Evolutionary conservation across 371 early-diverging fungal genomes (phyloP).

Genomic region (Mucor saturninus): DNA sequence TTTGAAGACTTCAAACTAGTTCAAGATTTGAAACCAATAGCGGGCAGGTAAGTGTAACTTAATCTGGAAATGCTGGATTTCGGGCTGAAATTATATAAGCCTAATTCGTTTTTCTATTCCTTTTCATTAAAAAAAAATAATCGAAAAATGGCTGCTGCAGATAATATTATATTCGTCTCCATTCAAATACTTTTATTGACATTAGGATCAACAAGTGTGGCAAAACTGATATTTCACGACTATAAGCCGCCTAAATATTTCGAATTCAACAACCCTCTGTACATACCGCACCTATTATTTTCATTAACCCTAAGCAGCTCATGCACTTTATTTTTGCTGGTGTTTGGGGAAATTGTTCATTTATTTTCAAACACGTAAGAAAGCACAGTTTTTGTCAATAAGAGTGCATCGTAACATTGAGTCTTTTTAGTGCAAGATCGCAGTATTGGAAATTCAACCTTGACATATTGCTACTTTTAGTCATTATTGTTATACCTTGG

Average conservation of each 20-base stretch:
- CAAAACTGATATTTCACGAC: constrained; percentile 15
- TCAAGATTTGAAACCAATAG: too few species aligned
- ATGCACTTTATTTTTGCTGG: constrained; percentile 80
- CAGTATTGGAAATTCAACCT: constrained; percentile 80
- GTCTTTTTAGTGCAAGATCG: constrained; percentile 62
- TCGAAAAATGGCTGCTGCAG: constrained; percentile 9
- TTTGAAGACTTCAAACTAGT: too few species aligned
- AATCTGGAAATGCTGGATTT: too few species aligned
- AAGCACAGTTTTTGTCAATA: constrained; percentile 2
- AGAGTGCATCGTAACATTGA: not conserved
- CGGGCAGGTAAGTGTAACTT: too few species aligned
- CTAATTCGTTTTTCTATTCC: too few species aligned
- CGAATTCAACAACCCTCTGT: constrained; percentile 5
- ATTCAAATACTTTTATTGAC: constrained; percentile 17
- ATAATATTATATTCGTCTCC: constrained; percentile 12
- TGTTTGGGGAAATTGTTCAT: constrained; percentile 82
- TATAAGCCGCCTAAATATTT: constrained; percentile 18
- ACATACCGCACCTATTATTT: constrained; percentile 65
- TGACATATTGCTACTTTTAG: constrained; percentile 63
- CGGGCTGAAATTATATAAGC: too few species aligned
- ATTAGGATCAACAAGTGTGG: constrained; percentile 17
- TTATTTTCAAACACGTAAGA: constrained; percentile 68
- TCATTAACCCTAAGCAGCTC: constrained; percentile 78
- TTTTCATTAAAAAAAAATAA: too few species aligned
- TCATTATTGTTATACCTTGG: constrained; percentile 76